A percentile compares a stretch with the other conserved stretches of the same genome.
Conservation (phyloP, 179 eudicot genomes). For the Beta lomatogona region DNA sequence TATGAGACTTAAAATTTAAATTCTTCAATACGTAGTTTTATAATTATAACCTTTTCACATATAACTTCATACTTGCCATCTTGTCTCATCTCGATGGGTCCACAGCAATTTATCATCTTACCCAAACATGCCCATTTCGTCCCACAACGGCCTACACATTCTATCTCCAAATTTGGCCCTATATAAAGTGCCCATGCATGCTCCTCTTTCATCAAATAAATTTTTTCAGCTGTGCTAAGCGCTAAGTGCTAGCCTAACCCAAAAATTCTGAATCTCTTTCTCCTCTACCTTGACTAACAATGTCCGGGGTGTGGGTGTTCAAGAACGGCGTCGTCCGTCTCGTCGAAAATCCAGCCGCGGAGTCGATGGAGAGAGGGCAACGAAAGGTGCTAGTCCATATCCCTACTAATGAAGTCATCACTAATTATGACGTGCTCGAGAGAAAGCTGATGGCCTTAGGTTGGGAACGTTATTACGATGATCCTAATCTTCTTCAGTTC, state of each 20-base stretch:
- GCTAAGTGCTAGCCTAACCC: neutral
- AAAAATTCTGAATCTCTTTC: neutral
- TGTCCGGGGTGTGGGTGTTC: conserved; percentile 53
- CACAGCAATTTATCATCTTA: conserved; percentile 26
- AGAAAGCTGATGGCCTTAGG: conserved; percentile 34
- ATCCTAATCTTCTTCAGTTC: conserved; percentile 36
- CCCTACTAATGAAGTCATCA: conserved; percentile 37
- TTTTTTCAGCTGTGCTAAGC: neutral
- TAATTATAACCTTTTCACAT: neutral
- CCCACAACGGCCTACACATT: conserved; percentile 22
- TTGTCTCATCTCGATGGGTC: conserved; percentile 17
- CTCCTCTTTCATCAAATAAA: neutral
- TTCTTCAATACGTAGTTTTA: no score
- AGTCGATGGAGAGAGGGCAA: conserved; percentile 22
- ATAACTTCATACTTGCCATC: neutral
- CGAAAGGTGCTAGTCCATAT: conserved; percentile 39
- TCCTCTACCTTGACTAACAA: neutral
- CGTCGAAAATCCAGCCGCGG: conserved; percentile 41
- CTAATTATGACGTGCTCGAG: conserved; percentile 29
- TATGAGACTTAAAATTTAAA: neutral
- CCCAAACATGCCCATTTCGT: conserved; percentile 27
- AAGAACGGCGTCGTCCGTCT: conserved; percentile 44
- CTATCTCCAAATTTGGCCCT: conserved; percentile 24
- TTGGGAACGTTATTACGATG: conserved; percentile 45
- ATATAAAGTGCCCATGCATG: conserved; percentile 35